Evolutionary conservation across 1,284 basidiomycete species (phyloP).

Genomic region (Leccinum pachyderme): DNA sequence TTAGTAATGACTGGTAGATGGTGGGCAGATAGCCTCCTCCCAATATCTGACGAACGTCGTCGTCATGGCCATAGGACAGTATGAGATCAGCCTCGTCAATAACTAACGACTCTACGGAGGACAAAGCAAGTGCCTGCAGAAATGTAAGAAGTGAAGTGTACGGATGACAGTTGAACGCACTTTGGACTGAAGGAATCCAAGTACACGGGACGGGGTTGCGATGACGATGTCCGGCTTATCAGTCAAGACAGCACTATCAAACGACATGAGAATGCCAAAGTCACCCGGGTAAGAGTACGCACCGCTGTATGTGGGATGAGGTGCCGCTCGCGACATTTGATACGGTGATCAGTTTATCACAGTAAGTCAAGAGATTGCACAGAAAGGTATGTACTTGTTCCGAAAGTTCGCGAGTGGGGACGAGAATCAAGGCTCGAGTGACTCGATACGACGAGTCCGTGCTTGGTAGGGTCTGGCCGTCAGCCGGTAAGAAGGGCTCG

Average conservation of each 20-base stretch:
- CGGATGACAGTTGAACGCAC: constrained; percentile 33
- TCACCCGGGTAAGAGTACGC: background rate
- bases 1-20: constrained; percentile 91
- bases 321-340: constrained; percentile 82
- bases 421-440: constrained; percentile 84
- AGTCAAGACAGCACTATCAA: constrained; percentile 68
- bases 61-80: constrained; percentile 94
- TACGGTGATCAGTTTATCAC: constrained; percentile 70
- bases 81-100: constrained; percentile 99
- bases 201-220: constrained; percentile 84
- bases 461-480: constrained; percentile 34
- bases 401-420: constrained; percentile 92
- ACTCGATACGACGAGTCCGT: constrained; percentile 47
- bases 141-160: constrained; percentile 2
- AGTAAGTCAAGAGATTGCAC: constrained; percentile 67
- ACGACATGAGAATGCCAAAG: constrained; percentile 2
- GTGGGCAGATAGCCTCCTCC: constrained; percentile 77
- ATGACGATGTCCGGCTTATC: constrained; percentile 93
- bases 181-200: constrained; percentile 80
- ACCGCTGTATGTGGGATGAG: constrained; percentile 79
- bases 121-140: constrained; percentile 56
- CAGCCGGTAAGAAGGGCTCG: background rate
- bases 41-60: constrained; percentile 86
- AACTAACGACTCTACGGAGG: constrained; percentile 80
- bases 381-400: constrained; percentile 86